phyloP scores from a whole-genome alignment of 495 filamentous ascomycete genomes.

The Podospora australis region DNA sequence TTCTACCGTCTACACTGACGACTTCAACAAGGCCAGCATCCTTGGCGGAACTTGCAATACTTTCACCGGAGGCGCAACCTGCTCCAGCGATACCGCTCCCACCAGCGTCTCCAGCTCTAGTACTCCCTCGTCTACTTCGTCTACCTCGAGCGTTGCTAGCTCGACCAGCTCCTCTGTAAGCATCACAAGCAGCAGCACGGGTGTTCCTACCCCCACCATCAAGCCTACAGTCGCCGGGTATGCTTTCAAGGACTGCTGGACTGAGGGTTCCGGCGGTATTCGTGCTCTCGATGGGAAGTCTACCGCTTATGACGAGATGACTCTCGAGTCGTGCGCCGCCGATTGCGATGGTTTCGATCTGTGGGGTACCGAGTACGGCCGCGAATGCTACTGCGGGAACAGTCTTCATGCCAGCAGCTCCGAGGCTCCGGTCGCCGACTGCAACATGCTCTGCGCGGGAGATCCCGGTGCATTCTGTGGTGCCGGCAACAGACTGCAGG shows the following conservation, averaged over 20 bases:
- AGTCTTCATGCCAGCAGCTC: constrained; percentile 33
- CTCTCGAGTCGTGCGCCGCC: constrained; percentile 39
- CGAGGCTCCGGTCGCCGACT: constrained; percentile 35
- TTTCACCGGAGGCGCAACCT: constrained; percentile 23
- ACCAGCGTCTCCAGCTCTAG: constrained; percentile 14
- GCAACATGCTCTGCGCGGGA: constrained; percentile 45
- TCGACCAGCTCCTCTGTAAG: no score
- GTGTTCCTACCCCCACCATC: constrained; percentile 25
- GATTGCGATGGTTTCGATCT: constrained; percentile 42
- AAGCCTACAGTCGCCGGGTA: constrained; percentile 36
- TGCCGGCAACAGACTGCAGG: constrained; percentile 36
- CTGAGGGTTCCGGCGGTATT: constrained; percentile 33
- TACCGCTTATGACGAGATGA: constrained; percentile 45
- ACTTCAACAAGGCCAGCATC: constrained; percentile 36
- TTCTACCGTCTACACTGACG: constrained; percentile 29
- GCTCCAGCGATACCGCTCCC: constrained; percentile 13
- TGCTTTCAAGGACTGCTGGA: constrained; percentile 38
- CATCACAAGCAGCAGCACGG: background rate
- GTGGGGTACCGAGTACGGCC: constrained; percentile 44
- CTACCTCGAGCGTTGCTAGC: constrained; percentile 19
- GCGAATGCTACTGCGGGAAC: constrained; percentile 51
- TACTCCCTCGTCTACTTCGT: constrained; percentile 18
- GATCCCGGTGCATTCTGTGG: constrained; percentile 40
- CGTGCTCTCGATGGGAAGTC: constrained; percentile 32
- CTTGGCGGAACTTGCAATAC: constrained; percentile 34